Conservation (phyloP, 2,329 filamentous ascomycete genomes). For the Apiospora koreana region DNA sequence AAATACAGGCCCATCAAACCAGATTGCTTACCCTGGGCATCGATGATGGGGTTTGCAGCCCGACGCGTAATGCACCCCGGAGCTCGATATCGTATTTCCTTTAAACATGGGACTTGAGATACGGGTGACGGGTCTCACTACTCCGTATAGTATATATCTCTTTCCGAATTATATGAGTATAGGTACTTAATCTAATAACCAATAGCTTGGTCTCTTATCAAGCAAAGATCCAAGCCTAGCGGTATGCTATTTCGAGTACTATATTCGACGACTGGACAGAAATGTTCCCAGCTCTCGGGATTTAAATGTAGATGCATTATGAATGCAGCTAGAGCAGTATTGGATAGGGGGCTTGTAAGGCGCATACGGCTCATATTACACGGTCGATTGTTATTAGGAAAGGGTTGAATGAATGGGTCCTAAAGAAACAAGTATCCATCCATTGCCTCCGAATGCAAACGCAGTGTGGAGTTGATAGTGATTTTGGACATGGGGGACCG, state of each 20-base stretch:
- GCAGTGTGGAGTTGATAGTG: not conserved
- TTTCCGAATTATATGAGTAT: not conserved
- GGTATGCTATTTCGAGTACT: not conserved
- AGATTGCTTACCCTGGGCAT: not conserved
- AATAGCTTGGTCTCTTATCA: not conserved
- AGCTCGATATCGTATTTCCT: not conserved
- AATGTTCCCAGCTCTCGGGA: not conserved
- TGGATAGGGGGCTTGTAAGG: not conserved
- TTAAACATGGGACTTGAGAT: too few relatives aligned
- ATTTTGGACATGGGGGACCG: conserved; percentile 4
- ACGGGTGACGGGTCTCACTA: not conserved
- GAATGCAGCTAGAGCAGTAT: not conserved
- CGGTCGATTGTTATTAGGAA: conserved; percentile 5
- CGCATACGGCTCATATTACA: not conserved
- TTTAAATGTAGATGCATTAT: not conserved
- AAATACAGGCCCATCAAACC: not conserved
- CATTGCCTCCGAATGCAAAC: not conserved
- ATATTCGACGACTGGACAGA: not conserved
- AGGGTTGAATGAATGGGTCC: conserved; percentile 3
- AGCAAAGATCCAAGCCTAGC: not conserved
- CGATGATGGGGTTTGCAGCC: not conserved
- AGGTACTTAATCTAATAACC: too few relatives aligned
- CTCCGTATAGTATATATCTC: not conserved
- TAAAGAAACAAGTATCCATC: conserved; percentile 1
- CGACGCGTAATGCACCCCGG: not conserved